A percentile compares a stretch with the other conserved stretches of the same genome.
These are phyloP conservation scores for Teratosphaeria viscida DNA, from an alignment of 2,329 filamentous ascomycete genomes.

Conservation along the genomic window DNA sequence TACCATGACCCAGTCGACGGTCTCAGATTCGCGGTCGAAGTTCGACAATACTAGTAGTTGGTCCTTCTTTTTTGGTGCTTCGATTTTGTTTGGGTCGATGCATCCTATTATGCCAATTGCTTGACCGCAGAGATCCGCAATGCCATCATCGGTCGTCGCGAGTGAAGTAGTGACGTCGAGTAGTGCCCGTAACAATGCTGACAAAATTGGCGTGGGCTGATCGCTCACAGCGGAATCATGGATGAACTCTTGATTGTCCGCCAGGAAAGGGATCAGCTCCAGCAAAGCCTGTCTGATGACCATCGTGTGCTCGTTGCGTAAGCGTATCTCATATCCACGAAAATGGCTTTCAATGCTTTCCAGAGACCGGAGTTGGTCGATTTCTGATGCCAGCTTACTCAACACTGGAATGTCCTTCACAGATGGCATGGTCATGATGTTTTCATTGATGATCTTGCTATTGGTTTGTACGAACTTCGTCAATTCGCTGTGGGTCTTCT, in stretches of 20 bases:
- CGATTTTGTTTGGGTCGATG: constrained; percentile 80
- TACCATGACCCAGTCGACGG: constrained; percentile 74
- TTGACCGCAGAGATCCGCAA: constrained; percentile 64
- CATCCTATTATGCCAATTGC: constrained; percentile 85
- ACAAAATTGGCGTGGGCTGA: constrained; percentile 66
- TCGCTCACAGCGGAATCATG: constrained; percentile 73
- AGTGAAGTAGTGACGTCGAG: constrained; percentile 80
- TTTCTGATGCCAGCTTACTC: constrained; percentile 53
- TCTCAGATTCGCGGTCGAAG: constrained; percentile 67
- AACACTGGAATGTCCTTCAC: constrained; percentile 61
- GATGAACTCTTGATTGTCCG: constrained; percentile 62
- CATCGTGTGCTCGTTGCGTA: constrained; percentile 72
- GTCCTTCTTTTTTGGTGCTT: constrained; percentile 64
- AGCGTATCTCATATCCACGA: constrained; percentile 59
- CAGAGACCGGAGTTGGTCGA: constrained; percentile 54
- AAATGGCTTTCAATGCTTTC: constrained; percentile 59
- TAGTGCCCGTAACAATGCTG: constrained; percentile 62
- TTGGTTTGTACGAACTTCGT: constrained; percentile 55
- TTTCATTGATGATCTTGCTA: constrained; percentile 49
- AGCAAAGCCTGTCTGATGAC: constrained; percentile 73
- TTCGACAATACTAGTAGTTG: constrained; percentile 84
- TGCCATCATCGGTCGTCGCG: constrained; percentile 54
- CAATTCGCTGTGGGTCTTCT: constrained; percentile 53
- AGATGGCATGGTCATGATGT: constrained; percentile 68
- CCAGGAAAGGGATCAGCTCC: constrained; percentile 67